phyloP scores from a whole-genome alignment of 176 grass and related monocot genomes.

The Oryza australiensis region DNA sequence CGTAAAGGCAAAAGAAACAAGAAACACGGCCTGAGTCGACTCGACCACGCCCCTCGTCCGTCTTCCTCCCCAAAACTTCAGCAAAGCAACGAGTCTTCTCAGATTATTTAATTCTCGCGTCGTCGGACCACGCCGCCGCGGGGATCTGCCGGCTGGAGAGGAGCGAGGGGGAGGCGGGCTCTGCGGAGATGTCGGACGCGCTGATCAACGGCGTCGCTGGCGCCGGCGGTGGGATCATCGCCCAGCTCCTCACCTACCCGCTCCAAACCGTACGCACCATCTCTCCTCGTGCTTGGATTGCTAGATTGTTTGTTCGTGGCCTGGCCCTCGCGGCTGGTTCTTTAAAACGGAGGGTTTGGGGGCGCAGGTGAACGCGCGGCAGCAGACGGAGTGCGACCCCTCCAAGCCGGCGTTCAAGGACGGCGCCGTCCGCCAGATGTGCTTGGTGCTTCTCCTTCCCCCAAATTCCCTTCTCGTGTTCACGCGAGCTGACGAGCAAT shows the following conservation, averaged over 20 bases:
- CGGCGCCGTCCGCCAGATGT: constrained; percentile 74
- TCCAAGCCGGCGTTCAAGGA: constrained; percentile 62
- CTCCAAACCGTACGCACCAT: constrained; percentile 68
- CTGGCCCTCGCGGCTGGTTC: constrained; percentile 1
- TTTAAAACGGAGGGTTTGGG: constrained; percentile 25
- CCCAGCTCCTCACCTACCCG: constrained; percentile 85
- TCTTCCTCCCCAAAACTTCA: constrained; percentile 22
- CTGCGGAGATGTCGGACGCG: constrained; percentile 72
- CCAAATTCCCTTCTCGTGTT: not conserved
- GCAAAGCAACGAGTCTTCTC: not conserved
- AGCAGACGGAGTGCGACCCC: constrained; percentile 90
- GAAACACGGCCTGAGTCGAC: not conserved
- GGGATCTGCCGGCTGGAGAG: constrained; percentile 26
- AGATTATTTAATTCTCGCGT: not conserved
- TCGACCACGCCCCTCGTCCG: constrained; percentile 23
- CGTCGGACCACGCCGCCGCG: not conserved
- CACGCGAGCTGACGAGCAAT: not conserved
- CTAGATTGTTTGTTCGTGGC: not conserved
- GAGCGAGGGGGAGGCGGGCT: not conserved
- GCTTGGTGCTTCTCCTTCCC: constrained; percentile 43
- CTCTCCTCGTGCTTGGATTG: not conserved
- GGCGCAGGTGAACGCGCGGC: constrained; percentile 85
- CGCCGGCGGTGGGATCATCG: constrained; percentile 87
- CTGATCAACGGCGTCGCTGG: constrained; percentile 91
- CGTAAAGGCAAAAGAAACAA: constrained; percentile 20